Conservation (phyloP, 768 basidiomycete species). For the Coprinopsis sp. region DNA sequence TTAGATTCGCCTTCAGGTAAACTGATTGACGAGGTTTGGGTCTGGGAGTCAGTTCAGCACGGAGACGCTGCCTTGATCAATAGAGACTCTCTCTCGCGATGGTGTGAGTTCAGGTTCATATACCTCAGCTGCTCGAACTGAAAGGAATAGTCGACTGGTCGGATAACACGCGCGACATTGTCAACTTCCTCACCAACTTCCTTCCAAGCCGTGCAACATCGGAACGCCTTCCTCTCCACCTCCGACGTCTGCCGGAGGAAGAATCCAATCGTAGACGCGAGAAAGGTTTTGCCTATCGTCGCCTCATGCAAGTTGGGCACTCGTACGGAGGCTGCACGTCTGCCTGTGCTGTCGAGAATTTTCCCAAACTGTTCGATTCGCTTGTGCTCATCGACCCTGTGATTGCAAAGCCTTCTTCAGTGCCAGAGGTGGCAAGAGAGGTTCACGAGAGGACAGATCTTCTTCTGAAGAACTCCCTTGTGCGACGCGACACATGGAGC, state of each 20-base stretch:
- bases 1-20: slow-evolving; percentile 37
- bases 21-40: slow-evolving; percentile 67
- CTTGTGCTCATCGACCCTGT: slow-evolving; percentile 81
- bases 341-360: slow-evolving; percentile 60
- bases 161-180: slow-evolving; percentile 72
- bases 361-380: slow-evolving; percentile 64
- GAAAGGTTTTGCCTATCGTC: slow-evolving; percentile 48
- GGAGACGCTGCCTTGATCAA: slow-evolving; percentile 84
- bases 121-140: neutral
- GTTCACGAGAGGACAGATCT: slow-evolving; percentile 12
- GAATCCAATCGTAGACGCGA: slow-evolving; percentile 38
- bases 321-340: slow-evolving; percentile 79
- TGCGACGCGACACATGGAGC: slow-evolving; percentile 58
- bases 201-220: slow-evolving; percentile 43
- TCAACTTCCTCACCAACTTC: slow-evolving; percentile 69
- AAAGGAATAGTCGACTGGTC: slow-evolving; percentile 61
- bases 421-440: slow-evolving; percentile 6
- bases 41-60: slow-evolving; percentile 79
- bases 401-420: slow-evolving; percentile 33
- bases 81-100: slow-evolving; percentile 38
- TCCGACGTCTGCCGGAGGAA: slow-evolving; percentile 42
- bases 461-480: slow-evolving; percentile 44
- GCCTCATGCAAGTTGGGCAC: slow-evolving; percentile 72
- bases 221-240: slow-evolving; percentile 43
- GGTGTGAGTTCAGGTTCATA: neutral